phyloP scores from a whole-genome alignment of 208 protist species.

The Trypanosoma congolense region DNA sequence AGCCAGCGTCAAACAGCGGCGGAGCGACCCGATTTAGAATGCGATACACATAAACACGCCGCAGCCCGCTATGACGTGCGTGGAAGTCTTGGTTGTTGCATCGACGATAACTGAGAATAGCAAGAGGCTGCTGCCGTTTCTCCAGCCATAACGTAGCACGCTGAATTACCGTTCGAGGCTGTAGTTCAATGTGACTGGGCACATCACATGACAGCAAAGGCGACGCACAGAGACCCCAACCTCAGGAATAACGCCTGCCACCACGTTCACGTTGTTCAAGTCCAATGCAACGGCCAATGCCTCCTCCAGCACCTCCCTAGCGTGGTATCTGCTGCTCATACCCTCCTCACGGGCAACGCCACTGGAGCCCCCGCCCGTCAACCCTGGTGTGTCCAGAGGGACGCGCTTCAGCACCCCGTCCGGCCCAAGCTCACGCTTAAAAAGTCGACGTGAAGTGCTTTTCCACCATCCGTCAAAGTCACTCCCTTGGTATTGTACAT shows the following conservation, averaged over 20 bases:
- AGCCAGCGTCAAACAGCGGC: slow-evolving; percentile 75
- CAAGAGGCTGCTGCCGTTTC: slow-evolving; percentile 64
- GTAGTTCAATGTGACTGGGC: slow-evolving; percentile 67
- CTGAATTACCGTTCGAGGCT: slow-evolving; percentile 85
- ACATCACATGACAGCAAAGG: slow-evolving; percentile 84
- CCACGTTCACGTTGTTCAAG: slow-evolving; percentile 40
- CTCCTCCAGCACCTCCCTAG: slow-evolving; percentile 69
- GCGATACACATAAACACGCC: slow-evolving; percentile 84
- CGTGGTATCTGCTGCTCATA: slow-evolving; percentile 29
- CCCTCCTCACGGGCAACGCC: slow-evolving; percentile 3
- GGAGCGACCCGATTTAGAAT: slow-evolving; percentile 88
- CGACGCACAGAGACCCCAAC: slow-evolving; percentile 73
- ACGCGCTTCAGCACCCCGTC: slow-evolving; percentile 21
- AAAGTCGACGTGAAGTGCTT: slow-evolving; percentile 34
- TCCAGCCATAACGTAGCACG: slow-evolving; percentile 80
- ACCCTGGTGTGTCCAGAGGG: background rate
- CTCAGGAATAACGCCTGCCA: slow-evolving; percentile 72
- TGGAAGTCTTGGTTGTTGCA: slow-evolving; percentile 82
- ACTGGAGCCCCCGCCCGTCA: background rate
- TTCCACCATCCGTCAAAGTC: slow-evolving; percentile 89
- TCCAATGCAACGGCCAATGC: slow-evolving; percentile 79
- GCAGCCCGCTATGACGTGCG: slow-evolving; percentile 70
- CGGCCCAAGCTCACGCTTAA: slow-evolving; percentile 7
- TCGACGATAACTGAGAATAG: slow-evolving; percentile 63
- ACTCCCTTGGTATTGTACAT: slow-evolving; percentile 85